phyloP scores from a whole-genome alignment of 2,329 filamentous ascomycete species.

The Cytospora piceicola region DNA sequence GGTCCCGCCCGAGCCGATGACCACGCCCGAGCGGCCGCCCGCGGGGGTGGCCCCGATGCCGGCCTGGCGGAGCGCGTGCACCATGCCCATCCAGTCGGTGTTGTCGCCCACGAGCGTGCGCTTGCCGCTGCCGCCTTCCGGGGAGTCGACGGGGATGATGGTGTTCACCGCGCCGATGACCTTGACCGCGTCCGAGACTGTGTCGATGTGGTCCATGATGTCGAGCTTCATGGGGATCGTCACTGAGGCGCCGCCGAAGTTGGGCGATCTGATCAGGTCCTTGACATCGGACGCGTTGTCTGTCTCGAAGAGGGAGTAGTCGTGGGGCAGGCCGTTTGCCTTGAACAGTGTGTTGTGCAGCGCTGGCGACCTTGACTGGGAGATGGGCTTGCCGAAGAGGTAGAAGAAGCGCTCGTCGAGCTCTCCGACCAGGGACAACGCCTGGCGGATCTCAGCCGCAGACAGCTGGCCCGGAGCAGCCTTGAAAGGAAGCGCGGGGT shows the following conservation, averaged over 20 bases:
- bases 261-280: constrained; percentile 66
- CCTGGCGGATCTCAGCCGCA: constrained; percentile 82
- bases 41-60: constrained; percentile 55
- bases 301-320: constrained; percentile 80
- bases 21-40: constrained; percentile 62
- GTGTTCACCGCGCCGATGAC: constrained; percentile 95
- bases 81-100: constrained; percentile 95
- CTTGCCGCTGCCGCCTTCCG: constrained; percentile 44
- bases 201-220: constrained; percentile 79
- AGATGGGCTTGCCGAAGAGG: constrained; percentile 85
- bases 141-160: constrained; percentile 64
- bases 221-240: constrained; percentile 95
- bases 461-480: constrained; percentile 94
- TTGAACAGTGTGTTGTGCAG: constrained; percentile 87
- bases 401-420: constrained; percentile 78
- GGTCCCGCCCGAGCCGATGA: constrained; percentile 91
- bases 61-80: constrained; percentile 72
- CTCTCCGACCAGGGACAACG: constrained; percentile 77
- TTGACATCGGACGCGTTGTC: constrained; percentile 63
- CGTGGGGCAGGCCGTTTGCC: constrained; percentile 78
- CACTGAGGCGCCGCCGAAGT: constrained; percentile 92
- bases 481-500: constrained; percentile 86
- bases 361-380: constrained; percentile 80
- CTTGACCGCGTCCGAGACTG: constrained; percentile 76
- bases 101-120: constrained; percentile 79